Base-by-base conservation (phyloP, 176 grass and related monocot genomes). In the Leersia perrieri region DNA sequence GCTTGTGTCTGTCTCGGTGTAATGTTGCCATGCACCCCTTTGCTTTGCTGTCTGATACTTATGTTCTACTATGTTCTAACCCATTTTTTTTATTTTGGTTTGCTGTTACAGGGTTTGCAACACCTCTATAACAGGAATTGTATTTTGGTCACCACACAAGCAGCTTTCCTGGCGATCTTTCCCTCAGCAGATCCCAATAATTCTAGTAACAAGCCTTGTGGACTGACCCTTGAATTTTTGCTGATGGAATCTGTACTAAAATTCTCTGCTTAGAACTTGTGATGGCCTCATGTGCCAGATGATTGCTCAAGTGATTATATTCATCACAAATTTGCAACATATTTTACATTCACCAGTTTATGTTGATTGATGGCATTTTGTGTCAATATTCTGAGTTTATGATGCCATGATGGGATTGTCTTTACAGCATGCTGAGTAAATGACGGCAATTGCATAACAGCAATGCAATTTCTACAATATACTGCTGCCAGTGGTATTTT, bases 61-160 rank as follows among this genome's bases (percentile, higher is more conserved):
- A 1, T 51, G n/a, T 29, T 74, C 33, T 80, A n/a, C n/a, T n/a
- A n/a, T 75, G 26, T 65, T 66, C 42, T 81, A 26, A 86, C 49
- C 58, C 13, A 3, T 76, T 33, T 40, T n/a, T 61, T 33, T 55
- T 58, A 62, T 33, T 42, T 27, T 74, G 8, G 6, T 81, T 76
- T 81, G 29, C n/a, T 40, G 29, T 4, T 33, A 33, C 71, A 91
- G 85, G 85, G 34, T 91, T 91, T 45, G 89, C 85, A 72, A 87
- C 85, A 27, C 80, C 89, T 25, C 85, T 91, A 87, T 91, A 84
- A 81, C 76, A 86, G 53, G 88, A 83, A 49, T 44, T 55, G 45
- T 42, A 58, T 47, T 78, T 45, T 2, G 1, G 29, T 38, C 28
- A 25, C 40, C 23, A 68, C 28, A 86, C 34, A 71, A 49, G 58